Evolutionary conservation across 345 rosid species (phyloP).

Genomic region (Psidium friedrichsthalianum): DNA sequence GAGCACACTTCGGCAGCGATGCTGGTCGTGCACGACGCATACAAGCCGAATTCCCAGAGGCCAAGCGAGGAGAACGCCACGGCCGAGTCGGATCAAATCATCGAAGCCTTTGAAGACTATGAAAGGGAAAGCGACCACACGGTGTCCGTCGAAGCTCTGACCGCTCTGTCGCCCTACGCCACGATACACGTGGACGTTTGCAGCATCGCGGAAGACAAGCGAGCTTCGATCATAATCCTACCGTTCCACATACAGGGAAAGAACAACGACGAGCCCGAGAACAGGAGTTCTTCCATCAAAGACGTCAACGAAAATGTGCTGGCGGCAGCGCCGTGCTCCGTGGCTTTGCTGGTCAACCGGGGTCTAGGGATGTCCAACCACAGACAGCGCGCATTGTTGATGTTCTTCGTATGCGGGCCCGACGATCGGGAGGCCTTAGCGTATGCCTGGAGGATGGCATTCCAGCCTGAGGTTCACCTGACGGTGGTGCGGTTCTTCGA

Average conservation of each 20-base stretch:
- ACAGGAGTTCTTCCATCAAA: constrained; percentile 23
- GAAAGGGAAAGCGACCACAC: constrained; percentile 4
- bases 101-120: constrained; percentile 19
- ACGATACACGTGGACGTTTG: constrained; percentile 60
- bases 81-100: constrained; percentile 22
- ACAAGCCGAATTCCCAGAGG: background rate
- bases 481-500: constrained; percentile 37
- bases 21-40: constrained; percentile 39
- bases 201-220: constrained; percentile 51
- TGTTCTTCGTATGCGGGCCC: constrained; percentile 46
- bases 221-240: constrained; percentile 28
- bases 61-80: background rate
- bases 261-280: constrained; percentile 23
- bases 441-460: constrained; percentile 49
- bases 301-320: constrained; percentile 41
- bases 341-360: constrained; percentile 55
- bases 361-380: constrained; percentile 23
- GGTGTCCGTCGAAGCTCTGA: constrained; percentile 25
- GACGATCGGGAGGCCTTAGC: constrained; percentile 70
- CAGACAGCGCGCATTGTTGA: background rate
- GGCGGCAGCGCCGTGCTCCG: constrained; percentile 46
- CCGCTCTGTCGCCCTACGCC: constrained; percentile 40
- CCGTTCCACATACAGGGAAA: constrained; percentile 39
- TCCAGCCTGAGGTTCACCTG: constrained; percentile 14
- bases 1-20: constrained; percentile 25